Conservation (phyloP, 345 rosid species). For the Capsella bursapastoris region DNA sequence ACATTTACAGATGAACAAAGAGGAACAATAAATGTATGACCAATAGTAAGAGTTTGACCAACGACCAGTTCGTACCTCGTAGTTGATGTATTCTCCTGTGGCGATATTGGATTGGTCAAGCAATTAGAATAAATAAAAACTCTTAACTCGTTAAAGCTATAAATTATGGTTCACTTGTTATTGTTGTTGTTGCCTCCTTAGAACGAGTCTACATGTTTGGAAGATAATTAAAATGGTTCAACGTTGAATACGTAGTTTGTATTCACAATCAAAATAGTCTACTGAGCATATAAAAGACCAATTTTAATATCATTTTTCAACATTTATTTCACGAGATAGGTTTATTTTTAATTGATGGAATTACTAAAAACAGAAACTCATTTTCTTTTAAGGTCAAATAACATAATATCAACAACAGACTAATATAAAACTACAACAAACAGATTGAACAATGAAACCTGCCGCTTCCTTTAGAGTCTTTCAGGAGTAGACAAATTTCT, state of each 20-base stretch:
- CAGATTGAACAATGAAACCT: slow-evolving; percentile 27
- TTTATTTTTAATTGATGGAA: not conserved
- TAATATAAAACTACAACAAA: not conserved
- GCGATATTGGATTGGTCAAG: slow-evolving; percentile 20
- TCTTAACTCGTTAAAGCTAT: not conserved
- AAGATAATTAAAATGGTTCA: not conserved
- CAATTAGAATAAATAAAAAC: too few relatives aligned
- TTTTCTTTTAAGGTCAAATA: slow-evolving; percentile 1
- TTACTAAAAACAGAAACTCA: not conserved
- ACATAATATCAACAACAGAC: not conserved
- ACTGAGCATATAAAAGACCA: not conserved
- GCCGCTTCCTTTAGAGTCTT: slow-evolving; percentile 58
- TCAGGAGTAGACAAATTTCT: slow-evolving; percentile 29
- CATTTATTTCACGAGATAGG: not conserved
- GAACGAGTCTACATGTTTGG: slow-evolving; percentile 12
- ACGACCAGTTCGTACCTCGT: slow-evolving; percentile 1
- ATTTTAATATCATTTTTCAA: not conserved
- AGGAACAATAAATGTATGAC: slow-evolving; percentile 18
- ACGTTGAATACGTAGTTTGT: not conserved
- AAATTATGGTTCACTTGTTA: not conserved
- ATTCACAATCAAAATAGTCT: slow-evolving; percentile 12
- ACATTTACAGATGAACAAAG: not conserved
- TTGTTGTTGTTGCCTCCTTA: not conserved
- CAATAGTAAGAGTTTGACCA: slow-evolving; percentile 18
- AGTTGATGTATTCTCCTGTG: slow-evolving; percentile 22